Evolutionary conservation across 495 filamentous ascomycete genomes (phyloP).

Genomic region (Melanomma pulvis-pyrius): DNA sequence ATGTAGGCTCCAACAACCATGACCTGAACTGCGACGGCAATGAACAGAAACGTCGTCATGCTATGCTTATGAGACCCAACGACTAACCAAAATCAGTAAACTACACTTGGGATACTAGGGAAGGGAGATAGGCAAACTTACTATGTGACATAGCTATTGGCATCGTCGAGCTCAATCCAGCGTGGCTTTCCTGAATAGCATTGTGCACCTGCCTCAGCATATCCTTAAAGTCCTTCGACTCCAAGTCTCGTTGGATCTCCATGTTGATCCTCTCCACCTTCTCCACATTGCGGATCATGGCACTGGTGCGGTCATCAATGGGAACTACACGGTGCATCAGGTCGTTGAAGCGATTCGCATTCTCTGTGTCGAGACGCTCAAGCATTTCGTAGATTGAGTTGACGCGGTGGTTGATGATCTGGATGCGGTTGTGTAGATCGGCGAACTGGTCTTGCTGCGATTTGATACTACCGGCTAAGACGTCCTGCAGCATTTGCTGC

Average conservation of each 20-base stretch:
- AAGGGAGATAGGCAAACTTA: conserved; percentile 47
- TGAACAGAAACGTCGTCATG: conserved; percentile 72
- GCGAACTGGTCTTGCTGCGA: conserved; percentile 66
- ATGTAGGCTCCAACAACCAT: conserved; percentile 70
- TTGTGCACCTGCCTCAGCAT: conserved; percentile 72
- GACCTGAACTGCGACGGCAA: conserved; percentile 76
- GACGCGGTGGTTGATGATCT: conserved; percentile 72
- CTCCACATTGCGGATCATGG: conserved; percentile 49
- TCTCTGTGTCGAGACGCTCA: conserved; percentile 59
- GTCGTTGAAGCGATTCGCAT: conserved; percentile 57
- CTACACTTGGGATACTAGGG: background rate
- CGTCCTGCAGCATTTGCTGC: conserved; percentile 43
- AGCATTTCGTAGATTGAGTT: conserved; percentile 68
- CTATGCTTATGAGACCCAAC: conserved; percentile 63
- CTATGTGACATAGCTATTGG: conserved; percentile 54
- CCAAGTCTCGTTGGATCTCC: conserved; percentile 65
- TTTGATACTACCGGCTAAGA: conserved; percentile 54
- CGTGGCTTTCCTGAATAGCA: conserved; percentile 72
- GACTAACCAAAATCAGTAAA: conserved; percentile 50
- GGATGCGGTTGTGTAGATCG: conserved; percentile 79
- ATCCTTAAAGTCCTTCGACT: conserved; percentile 71
- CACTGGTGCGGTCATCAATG: conserved; percentile 58
- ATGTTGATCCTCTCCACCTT: conserved; percentile 60
- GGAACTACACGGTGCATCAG: conserved; percentile 51
- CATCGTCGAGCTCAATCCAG: conserved; percentile 61